Evolutionary conservation across 2,329 filamentous ascomycete genomes (phyloP).

Genomic region (Monilinia polystroma): DNA sequence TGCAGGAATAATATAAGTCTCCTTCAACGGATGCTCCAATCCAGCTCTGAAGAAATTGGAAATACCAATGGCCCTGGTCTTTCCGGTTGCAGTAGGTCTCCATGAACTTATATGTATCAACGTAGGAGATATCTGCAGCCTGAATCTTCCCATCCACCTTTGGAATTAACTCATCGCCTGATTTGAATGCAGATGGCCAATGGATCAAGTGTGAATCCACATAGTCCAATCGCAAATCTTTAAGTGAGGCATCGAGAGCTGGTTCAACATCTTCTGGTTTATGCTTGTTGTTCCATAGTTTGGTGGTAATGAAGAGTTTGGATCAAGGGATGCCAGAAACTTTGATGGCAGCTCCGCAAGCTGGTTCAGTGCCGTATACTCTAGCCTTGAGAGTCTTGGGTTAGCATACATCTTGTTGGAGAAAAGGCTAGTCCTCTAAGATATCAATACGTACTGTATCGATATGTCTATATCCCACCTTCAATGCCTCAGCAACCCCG

Average conservation of each 20-base stretch:
- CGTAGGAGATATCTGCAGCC: conserved; percentile 51
- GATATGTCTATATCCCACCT: conserved; percentile 53
- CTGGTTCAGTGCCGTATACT: conserved; percentile 78
- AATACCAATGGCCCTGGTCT: conserved; percentile 51
- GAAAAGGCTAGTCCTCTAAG: not conserved
- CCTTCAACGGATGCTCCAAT: conserved; percentile 42
- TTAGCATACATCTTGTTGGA: not conserved
- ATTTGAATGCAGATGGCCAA: conserved; percentile 81
- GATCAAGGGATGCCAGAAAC: conserved; percentile 62
- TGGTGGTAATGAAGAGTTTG: conserved; percentile 66
- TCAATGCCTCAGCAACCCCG: conserved; percentile 43
- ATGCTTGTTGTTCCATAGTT: conserved; percentile 73
- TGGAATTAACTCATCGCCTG: conserved; percentile 49
- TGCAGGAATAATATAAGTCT: conserved; percentile 50
- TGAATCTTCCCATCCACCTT: conserved; percentile 42
- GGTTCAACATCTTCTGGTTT: conserved; percentile 56
- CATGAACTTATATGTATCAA: conserved; percentile 76
- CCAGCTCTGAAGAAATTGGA: conserved; percentile 42
- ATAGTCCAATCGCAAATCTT: conserved; percentile 73
- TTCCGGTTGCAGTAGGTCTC: conserved; percentile 64
- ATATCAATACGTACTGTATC: conserved; percentile 39
- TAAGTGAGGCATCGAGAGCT: conserved; percentile 69
- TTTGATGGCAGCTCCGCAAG: conserved; percentile 65
- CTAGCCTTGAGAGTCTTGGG: conserved; percentile 69
- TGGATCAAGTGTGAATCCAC: conserved; percentile 81